Evolutionary conservation across 116 monocot species (phyloP).

Genomic region (Posidonia oceanica): DNA sequence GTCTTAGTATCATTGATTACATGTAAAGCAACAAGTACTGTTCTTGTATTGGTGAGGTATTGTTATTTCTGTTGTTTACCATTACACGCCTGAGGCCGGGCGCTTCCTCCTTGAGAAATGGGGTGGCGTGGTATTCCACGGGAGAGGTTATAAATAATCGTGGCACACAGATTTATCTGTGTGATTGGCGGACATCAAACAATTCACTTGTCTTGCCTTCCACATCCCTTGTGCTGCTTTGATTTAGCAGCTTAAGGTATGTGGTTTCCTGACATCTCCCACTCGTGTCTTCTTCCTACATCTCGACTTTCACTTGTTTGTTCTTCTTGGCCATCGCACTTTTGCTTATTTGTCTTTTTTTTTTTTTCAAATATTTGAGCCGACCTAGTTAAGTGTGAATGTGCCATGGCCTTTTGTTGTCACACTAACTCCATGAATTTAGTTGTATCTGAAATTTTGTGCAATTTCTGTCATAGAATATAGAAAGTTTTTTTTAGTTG

Average conservation of each 20-base stretch:
- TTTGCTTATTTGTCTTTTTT: no score
- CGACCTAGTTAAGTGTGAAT: no score
- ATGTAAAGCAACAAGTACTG: background rate
- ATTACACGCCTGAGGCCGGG: constrained; percentile 8
- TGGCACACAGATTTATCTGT: constrained; percentile 2
- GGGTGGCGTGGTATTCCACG: constrained; percentile 17
- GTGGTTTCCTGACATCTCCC: background rate
- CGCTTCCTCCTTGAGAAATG: constrained; percentile 11
- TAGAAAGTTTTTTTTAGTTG: no score
- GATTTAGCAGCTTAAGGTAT: background rate
- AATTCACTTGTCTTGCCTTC: background rate
- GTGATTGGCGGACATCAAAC: constrained; percentile 9
- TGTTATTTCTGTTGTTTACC: background rate
- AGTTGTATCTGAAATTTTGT: no score
- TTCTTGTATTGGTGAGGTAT: no score
- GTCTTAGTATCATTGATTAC: background rate
- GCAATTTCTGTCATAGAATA: no score
- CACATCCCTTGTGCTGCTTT: background rate
- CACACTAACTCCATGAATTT: no score
- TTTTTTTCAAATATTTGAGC: no score
- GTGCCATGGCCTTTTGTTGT: no score
- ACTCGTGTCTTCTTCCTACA: no score
- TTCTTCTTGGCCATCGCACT: no score
- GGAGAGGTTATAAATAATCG: constrained; percentile 8
- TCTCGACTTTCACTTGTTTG: no score